phyloP scores from a whole-genome alignment of 2,329 filamentous ascomycete species.

The Dothistroma septosporum region DNA sequence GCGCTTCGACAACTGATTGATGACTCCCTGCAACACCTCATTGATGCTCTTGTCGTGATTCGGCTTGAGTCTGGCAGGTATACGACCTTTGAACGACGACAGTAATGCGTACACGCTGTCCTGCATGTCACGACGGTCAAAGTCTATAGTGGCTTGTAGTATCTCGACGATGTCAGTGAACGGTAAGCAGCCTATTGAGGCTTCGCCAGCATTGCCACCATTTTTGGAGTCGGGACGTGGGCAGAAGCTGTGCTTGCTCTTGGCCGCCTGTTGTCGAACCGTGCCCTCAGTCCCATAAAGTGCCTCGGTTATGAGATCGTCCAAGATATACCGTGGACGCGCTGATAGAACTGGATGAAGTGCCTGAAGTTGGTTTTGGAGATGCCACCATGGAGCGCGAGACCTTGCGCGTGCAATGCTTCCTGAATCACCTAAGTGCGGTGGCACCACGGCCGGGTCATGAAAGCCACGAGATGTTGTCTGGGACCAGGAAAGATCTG shows the following conservation, averaged over 20 bases:
- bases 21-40: not conserved
- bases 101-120: constrained; percentile 5
- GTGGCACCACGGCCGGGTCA: not conserved
- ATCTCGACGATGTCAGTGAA: not conserved
- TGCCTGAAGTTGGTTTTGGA: not conserved
- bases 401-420: not conserved
- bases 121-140: not conserved
- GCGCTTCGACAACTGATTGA: not conserved
- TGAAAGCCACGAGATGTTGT: not conserved
- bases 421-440: constrained; percentile 7
- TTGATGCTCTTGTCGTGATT: not conserved
- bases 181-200: not conserved
- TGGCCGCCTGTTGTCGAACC: not conserved
- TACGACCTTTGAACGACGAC: not conserved
- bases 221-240: not conserved
- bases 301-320: not conserved
- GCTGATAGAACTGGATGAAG: not conserved
- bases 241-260: not conserved
- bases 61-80: not conserved
- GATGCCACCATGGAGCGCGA: not conserved
- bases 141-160: not conserved
- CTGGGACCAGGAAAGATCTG: not conserved
- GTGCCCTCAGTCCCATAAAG: not conserved
- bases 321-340: not conserved
- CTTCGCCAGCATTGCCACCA: not conserved